These are phyloP conservation scores for Rhodomyrtus tomentosa DNA, from an alignment of 345 rosid species.

Conservation along the genomic window DNA sequence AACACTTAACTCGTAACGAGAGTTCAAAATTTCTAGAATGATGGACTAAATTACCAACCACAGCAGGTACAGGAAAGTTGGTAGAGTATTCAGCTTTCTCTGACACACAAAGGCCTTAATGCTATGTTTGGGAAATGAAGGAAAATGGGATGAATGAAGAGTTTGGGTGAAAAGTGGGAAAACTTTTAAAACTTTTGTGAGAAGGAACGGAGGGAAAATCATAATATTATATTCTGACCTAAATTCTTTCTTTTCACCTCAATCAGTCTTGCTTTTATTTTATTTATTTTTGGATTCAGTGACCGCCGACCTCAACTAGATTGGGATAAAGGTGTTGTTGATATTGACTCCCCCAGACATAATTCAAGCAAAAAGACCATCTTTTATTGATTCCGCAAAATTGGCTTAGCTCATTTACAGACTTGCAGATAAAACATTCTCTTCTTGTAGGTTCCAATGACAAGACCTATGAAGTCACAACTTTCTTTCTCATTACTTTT, in stretches of 20 bases:
- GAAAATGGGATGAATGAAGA: not conserved
- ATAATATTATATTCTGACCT: not conserved
- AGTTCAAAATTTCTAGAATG: not conserved
- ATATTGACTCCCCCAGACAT: not conserved
- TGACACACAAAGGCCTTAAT: not conserved
- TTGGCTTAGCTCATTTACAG: not conserved
- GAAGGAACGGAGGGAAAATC: not conserved
- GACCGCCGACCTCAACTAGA: too few relatives aligned
- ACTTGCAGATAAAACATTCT: not conserved
- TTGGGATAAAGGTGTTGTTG: too few relatives aligned
- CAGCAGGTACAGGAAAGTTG: not conserved
- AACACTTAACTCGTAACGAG: not conserved
- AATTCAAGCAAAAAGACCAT: not conserved
- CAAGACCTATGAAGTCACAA: not conserved
- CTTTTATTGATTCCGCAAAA: not conserved
- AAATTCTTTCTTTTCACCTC: not conserved
- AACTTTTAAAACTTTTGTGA: not conserved
- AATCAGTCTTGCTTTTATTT: too few relatives aligned
- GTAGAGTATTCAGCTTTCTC: not conserved
- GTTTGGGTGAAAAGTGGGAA: not conserved
- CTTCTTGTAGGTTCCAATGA: not conserved
- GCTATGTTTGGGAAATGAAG: not conserved
- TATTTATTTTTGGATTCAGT: too few relatives aligned
- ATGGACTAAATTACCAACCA: not conserved
- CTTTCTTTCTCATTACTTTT: not conserved